phyloP scores from a whole-genome alignment of 345 rosid species.

The Ricinus communis region DNA sequence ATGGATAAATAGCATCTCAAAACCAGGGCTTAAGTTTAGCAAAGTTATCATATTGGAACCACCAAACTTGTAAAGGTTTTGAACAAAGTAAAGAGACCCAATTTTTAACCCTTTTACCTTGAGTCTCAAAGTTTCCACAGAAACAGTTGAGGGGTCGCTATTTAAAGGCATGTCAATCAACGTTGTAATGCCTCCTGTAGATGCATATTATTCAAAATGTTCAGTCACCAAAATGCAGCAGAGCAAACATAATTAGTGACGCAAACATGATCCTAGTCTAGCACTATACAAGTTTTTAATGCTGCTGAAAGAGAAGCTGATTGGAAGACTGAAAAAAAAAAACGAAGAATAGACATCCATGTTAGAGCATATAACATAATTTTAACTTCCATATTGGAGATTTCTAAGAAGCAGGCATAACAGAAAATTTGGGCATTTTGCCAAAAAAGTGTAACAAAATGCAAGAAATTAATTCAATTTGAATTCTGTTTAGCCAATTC shows the following conservation, averaged over 20 bases:
- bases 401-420: neutral
- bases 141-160: constrained; percentile 74
- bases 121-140: constrained; percentile 72
- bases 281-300: neutral
- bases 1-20: neutral
- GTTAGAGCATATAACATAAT: neutral
- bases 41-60: constrained; percentile 1
- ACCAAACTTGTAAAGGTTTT: neutral
- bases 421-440: neutral
- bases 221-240: constrained; percentile 1
- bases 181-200: constrained; percentile 80
- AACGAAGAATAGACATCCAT: neutral
- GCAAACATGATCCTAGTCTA: neutral
- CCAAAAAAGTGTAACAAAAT: too few relatives aligned
- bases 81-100: neutral
- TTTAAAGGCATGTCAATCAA: constrained; percentile 94
- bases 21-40: neutral
- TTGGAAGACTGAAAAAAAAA: neutral
- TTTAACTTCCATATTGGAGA: neutral
- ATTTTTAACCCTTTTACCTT: constrained; percentile 46
- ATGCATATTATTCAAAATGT: neutral
- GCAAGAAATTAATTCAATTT: too few relatives aligned
- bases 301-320: neutral
- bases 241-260: constrained; percentile 2
- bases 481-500: too few relatives aligned